Evolutionary conservation across 75 land plant genomes (phyloP).

Genomic region (Pinus taeda): DNA sequence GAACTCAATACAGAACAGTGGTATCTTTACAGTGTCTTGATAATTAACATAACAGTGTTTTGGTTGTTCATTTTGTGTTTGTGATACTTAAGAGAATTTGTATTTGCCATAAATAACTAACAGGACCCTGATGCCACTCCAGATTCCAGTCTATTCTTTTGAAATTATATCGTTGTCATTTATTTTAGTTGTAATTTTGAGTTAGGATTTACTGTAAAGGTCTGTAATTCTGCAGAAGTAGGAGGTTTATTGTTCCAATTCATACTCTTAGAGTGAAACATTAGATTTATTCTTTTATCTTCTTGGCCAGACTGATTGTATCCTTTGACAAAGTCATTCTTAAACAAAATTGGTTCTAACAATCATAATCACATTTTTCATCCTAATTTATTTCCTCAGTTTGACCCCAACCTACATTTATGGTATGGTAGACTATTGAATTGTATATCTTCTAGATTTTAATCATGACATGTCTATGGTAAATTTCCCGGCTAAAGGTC

Average conservation of each 20-base stretch:
- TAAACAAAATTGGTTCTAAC: not conserved
- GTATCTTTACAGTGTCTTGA: too few species aligned
- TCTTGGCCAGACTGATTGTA: not conserved
- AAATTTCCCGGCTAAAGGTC: too few species aligned
- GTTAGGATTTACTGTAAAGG: not conserved
- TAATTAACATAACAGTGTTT: too few species aligned
- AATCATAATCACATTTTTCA: not conserved
- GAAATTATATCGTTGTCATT: not conserved
- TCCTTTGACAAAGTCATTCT: not conserved
- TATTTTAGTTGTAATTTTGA: not conserved
- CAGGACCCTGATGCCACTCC: not conserved
- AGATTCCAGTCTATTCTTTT: not conserved
- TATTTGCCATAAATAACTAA: not conserved
- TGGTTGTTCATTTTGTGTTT: too few species aligned
- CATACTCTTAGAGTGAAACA: too few species aligned
- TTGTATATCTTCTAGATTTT: too few species aligned
- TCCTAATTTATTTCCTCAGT: not conserved
- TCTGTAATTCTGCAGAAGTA: not conserved
- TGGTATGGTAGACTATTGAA: too few species aligned
- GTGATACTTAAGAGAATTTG: too few species aligned
- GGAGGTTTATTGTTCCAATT: not conserved
- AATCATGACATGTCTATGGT: too few species aligned
- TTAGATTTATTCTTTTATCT: too few species aligned
- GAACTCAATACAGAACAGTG: too few species aligned
- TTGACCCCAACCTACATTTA: too few species aligned